These are phyloP conservation scores for Candida smagusa DNA, from an alignment of 1,139 yeast genomes.

Conservation along the genomic window DNA sequence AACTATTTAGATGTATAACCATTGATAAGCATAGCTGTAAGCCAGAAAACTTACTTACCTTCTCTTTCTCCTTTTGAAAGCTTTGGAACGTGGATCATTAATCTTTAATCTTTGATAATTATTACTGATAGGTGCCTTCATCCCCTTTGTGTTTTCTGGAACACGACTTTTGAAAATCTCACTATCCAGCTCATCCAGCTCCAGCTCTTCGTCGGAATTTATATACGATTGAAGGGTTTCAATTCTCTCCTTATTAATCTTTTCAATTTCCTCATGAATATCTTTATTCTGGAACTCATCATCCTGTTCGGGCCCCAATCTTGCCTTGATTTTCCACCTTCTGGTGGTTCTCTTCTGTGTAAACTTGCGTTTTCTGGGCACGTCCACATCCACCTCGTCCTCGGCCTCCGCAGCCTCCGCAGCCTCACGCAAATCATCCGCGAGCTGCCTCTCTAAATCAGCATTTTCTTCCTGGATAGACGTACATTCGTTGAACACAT, in stretches of 20 bases:
- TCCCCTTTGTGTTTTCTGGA: conserved; percentile 17
- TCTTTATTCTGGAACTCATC: conserved; percentile 33
- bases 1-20: no score
- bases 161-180: conserved; percentile 11
- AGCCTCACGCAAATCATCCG: conserved; percentile 11
- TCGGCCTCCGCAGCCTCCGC: conserved; percentile 17
- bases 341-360: conserved; percentile 65
- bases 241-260: conserved; percentile 24
- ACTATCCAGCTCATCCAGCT: conserved; percentile 23
- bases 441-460: conserved; percentile 9
- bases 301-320: conserved; percentile 16
- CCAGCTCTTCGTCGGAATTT: conserved; percentile 15
- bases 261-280: conserved; percentile 38
- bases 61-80: conserved; percentile 25
- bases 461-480: conserved; percentile 18
- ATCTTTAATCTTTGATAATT: conserved; percentile 44
- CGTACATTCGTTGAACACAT: conserved; percentile 28
- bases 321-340: conserved; percentile 54
- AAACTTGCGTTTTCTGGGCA: conserved; percentile 28
- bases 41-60: no score
- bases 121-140: conserved; percentile 32
- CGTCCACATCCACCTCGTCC: conserved; percentile 9
- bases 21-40: no score
- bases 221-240: conserved; percentile 20
- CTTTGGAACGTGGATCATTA: conserved; percentile 34